phyloP scores from a whole-genome alignment of 2,329 filamentous ascomycete species.

The Exophiala viscosa region DNA sequence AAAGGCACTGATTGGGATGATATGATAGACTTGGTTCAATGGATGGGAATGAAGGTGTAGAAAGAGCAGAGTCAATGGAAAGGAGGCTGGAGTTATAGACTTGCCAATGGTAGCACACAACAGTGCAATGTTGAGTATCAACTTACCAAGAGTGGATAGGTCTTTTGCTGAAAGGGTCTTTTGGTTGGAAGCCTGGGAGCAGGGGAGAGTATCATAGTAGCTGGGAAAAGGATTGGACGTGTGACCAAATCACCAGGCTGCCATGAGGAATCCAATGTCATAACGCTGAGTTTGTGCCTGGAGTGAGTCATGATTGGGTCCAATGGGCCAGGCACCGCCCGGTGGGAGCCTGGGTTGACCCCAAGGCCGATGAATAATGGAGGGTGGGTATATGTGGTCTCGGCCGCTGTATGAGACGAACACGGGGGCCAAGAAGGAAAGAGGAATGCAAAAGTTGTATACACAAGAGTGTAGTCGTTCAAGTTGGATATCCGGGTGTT shows the following conservation, averaged over 20 bases:
- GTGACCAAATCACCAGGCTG: constrained; percentile 22
- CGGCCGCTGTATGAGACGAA: neutral
- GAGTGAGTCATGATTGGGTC: constrained; percentile 18
- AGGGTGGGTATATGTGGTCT: neutral
- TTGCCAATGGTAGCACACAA: constrained; percentile 19
- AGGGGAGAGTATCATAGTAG: neutral
- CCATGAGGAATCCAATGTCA: constrained; percentile 8
- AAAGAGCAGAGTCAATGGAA: constrained; percentile 1
- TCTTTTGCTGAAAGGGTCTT: constrained; percentile 8
- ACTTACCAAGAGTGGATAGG: constrained; percentile 4
- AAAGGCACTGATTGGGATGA: neutral
- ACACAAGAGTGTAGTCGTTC: too few species aligned
- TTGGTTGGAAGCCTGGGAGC: constrained; percentile 23
- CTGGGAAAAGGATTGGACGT: neutral
- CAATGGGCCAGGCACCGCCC: neutral
- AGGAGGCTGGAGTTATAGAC: constrained; percentile 1
- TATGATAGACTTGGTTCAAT: too few species aligned
- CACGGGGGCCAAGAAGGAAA: neutral
- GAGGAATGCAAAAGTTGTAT: neutral
- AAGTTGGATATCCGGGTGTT: neutral
- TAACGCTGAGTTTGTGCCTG: neutral
- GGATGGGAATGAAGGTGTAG: too few species aligned
- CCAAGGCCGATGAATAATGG: neutral
- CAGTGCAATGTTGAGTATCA: constrained; percentile 5
- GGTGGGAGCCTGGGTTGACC: neutral